Evolutionary conservation across 1,284 basidiomycete genomes (phyloP).

Genomic region (Moniliophthora roreri): DNA sequence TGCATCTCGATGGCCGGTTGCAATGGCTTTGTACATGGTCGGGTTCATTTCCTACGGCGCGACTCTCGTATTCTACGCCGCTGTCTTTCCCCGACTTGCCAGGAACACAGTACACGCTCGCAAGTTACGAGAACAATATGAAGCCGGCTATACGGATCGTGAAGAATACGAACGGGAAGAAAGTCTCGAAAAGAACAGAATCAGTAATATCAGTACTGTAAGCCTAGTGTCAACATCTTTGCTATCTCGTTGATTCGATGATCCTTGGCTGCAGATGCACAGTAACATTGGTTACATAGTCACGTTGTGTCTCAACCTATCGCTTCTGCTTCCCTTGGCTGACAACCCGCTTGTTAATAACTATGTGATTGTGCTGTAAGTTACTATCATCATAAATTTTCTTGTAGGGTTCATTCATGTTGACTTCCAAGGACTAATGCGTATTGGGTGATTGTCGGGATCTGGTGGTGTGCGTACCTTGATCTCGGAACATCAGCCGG

Average conservation of each 20-base stretch:
- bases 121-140: slow-evolving; percentile 54
- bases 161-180: slow-evolving; percentile 77
- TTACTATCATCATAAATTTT: slow-evolving; percentile 3
- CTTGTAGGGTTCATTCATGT: slow-evolving; percentile 9
- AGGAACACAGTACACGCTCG: slow-evolving; percentile 75
- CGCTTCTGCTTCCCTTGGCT: slow-evolving; percentile 70
- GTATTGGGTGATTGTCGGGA: slow-evolving; percentile 74
- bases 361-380: slow-evolving; percentile 64
- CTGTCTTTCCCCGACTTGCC: slow-evolving; percentile 80
- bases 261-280: slow-evolving; percentile 48
- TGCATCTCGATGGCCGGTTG: slow-evolving; percentile 70
- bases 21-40: slow-evolving; percentile 81
- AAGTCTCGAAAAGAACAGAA: slow-evolving; percentile 80
- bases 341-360: slow-evolving; percentile 71
- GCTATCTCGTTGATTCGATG: slow-evolving; percentile 13
- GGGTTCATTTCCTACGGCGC: slow-evolving; percentile 78
- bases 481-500: not conserved
- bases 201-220: slow-evolving; percentile 85
- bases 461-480: slow-evolving; percentile 74
- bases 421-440: slow-evolving; percentile 52
- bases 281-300: slow-evolving; percentile 76
- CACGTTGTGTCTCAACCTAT: slow-evolving; percentile 67
- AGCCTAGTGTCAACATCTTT: slow-evolving; percentile 18
- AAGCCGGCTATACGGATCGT: slow-evolving; percentile 53
- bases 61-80: slow-evolving; percentile 81